Base-by-base conservation (phyloP, 1,284 basidiomycete species). In the Schizophyllum amplum region DNA sequence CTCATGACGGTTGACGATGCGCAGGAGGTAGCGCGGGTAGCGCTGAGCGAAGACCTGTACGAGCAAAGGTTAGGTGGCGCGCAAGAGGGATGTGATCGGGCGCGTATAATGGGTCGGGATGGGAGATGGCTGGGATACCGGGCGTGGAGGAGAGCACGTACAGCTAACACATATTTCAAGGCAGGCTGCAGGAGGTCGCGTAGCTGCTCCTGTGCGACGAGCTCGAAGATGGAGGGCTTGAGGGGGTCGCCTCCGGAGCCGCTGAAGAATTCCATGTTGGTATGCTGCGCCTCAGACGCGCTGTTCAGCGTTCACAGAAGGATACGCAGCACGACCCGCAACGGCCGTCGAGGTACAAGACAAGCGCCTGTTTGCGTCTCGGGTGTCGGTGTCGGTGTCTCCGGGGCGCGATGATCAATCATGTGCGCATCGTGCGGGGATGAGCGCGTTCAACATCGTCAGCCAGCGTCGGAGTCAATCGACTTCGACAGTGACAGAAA, bases 171-270 rank as follows among this genome's bases (percentile, higher is more conserved):
- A 75, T 99, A 99, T 70, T 96, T 94, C 65, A 98, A 75, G 13
- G 96, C 95, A 5, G 97, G 97, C 64, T 98, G 94, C 22, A 99
- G 79, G 1, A 98, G 79, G 64, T 95, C 92, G 59, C 89, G 77
- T 22, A 99, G 82, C 70, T 99, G 96, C 62, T 98, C 94, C 70
- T 98, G 94, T 0, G 95, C 95, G 24, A 97, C 79, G 4, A 99
- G 83, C 72, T 99, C 97, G 67, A 98, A 99, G 51, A 99, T 77
- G 9, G 94, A 95, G 0, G 97, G 97, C 58, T 91, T 87, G 53
- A 86, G 72, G 13, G 86, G 81, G 66, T 91, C 86, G 5, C 78
- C 77, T 26, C 86, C 86, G 4, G 83, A 74, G 64, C 86, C 84
- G 61, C 85, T 86, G 70, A 87, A 86, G 76, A 92, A 92, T 67